Percentiles rank a stretch among this genome's conserved stretches.
Conservation (phyloP, 345 rosid species). For the Triadica sebifera region DNA sequence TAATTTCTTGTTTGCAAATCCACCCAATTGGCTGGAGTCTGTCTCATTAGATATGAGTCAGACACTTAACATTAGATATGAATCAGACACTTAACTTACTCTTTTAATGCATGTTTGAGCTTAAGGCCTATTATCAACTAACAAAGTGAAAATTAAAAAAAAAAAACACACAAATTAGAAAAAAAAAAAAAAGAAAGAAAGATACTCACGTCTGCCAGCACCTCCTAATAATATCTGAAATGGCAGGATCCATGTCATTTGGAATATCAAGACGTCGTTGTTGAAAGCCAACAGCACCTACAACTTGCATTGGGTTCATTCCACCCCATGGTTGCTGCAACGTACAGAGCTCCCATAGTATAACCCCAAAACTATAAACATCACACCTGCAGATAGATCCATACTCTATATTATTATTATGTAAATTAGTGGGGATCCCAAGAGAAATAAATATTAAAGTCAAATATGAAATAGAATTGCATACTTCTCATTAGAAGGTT, state of each 20-base stretch:
- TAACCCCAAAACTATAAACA: constrained; percentile 92
- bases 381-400: constrained; percentile 62
- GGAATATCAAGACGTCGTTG: constrained; percentile 93
- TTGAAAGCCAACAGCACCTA: constrained; percentile 96
- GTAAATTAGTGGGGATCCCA: background rate
- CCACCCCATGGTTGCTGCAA: constrained; percentile 93
- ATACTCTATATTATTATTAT: constrained; percentile 5
- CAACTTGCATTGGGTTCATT: constrained; percentile 99
- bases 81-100: background rate
- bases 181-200: too few species aligned
- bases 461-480: constrained; percentile 5
- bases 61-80: background rate
- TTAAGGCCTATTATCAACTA: background rate
- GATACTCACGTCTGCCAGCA: constrained; percentile 94
- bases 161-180: too few species aligned
- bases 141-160: background rate
- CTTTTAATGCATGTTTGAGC: background rate
- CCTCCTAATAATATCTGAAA: constrained; percentile 70
- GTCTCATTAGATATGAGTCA: background rate
- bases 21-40: too few species aligned
- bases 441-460: background rate
- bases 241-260: constrained; percentile 50
- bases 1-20: too few species aligned
- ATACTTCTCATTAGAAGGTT: constrained; percentile 96
- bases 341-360: constrained; percentile 89